phyloP scores from a whole-genome alignment of 768 basidiomycete species.

The Glaciozyma antarctica region DNA sequence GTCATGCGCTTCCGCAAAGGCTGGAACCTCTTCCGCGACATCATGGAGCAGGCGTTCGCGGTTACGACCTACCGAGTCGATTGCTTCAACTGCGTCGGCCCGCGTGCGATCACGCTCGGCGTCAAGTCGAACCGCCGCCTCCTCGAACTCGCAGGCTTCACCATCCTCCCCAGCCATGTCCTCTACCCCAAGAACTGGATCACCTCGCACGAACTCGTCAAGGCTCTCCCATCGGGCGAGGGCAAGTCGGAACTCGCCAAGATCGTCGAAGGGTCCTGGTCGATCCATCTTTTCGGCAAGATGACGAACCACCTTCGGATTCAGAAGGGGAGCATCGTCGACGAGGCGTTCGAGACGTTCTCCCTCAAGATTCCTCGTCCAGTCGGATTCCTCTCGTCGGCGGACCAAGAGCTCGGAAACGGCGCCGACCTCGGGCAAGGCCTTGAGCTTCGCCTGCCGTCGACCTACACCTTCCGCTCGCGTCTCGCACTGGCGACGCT shows the following conservation, averaged over 20 bases:
- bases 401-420: conserved; percentile 7
- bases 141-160: conserved; percentile 19
- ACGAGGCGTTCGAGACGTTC: conserved; percentile 19
- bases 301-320: conserved; percentile 30
- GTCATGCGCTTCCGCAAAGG: conserved; percentile 25
- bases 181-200: conserved; percentile 26
- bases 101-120: conserved; percentile 21
- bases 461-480: conserved; percentile 13
- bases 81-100: conserved; percentile 25
- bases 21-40: conserved; percentile 26
- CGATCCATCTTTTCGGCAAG: conserved; percentile 25
- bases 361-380: conserved; percentile 11
- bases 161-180: conserved; percentile 15
- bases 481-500: neutral
- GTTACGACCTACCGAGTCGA: conserved; percentile 10
- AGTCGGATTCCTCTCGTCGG: conserved; percentile 8
- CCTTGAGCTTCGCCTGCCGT: conserved; percentile 4
- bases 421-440: neutral
- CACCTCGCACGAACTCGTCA: conserved; percentile 22
- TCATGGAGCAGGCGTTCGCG: conserved; percentile 23
- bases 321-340: conserved; percentile 18
- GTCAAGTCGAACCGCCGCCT: conserved; percentile 6
- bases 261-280: conserved; percentile 12
- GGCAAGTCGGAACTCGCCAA: conserved; percentile 5
- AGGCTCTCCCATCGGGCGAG: conserved; percentile 9